Conservation (phyloP, 2,329 filamentous ascomycete genomes). For the Cladosporium oxysporum region DNA sequence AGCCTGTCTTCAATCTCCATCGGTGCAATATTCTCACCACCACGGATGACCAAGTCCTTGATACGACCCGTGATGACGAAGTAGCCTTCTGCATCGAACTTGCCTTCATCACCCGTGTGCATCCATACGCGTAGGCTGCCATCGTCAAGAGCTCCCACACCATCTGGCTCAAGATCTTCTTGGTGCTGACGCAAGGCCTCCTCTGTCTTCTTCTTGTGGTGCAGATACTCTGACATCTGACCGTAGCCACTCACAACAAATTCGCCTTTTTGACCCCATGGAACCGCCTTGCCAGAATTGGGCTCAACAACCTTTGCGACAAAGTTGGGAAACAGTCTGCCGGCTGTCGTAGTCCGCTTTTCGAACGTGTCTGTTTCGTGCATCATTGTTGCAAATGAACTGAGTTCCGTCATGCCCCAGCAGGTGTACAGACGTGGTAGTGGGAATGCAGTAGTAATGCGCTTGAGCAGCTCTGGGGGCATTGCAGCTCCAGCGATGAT, state of each 20-base stretch:
- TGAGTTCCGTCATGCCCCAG: conserved; percentile 71
- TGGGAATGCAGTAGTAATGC: conserved; percentile 68
- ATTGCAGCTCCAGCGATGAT: conserved; percentile 73
- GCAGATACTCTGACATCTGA: conserved; percentile 63
- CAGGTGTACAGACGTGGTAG: conserved; percentile 69
- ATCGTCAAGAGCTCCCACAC: conserved; percentile 18
- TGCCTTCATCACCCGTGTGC: conserved; percentile 62
- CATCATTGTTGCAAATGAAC: conserved; percentile 78
- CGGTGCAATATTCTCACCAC: conserved; percentile 66
- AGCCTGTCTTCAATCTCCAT: conserved; percentile 37
- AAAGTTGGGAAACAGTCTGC: conserved; percentile 72
- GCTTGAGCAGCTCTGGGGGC: conserved; percentile 72
- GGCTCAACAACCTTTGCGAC: conserved; percentile 69
- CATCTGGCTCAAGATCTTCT: conserved; percentile 39
- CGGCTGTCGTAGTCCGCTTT: conserved; percentile 69
- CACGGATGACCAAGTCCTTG: conserved; percentile 44
- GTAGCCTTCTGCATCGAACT: conserved; percentile 48
- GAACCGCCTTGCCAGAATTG: conserved; percentile 54
- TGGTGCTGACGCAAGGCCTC: conserved; percentile 60
- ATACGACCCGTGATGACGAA: conserved; percentile 39
- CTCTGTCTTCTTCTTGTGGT: conserved; percentile 73
- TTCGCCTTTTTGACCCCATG: conserved; percentile 69
- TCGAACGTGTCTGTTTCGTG: conserved; percentile 71
- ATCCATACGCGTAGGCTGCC: conserved; percentile 50
- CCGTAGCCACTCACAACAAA: conserved; percentile 79